A percentile compares a stretch with the other conserved stretches of the same genome.
Conservation (phyloP, 202 grass and related monocot genomes). For the Zoysia matrella region DNA sequence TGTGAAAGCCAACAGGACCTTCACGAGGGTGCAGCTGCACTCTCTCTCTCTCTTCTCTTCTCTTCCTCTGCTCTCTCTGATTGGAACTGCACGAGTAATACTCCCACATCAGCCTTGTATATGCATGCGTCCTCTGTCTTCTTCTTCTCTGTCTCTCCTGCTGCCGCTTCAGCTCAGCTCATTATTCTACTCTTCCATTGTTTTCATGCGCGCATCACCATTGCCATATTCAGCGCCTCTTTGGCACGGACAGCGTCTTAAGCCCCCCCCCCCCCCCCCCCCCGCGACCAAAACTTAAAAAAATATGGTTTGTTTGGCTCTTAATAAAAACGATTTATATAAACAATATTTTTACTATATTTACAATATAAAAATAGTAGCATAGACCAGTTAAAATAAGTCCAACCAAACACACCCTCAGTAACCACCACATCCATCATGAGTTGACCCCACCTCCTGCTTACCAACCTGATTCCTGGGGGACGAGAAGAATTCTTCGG, state of each 20-base stretch:
- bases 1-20: slow-evolving; percentile 68
- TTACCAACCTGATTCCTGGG: background rate
- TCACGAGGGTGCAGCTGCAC: slow-evolving; percentile 54
- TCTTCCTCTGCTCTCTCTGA: background rate
- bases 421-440: slow-evolving; percentile 45
- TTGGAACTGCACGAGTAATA: background rate
- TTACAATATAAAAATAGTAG: too few species aligned
- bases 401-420: background rate
- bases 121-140: slow-evolving; percentile 38
- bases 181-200: slow-evolving; percentile 35
- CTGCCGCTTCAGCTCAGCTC: slow-evolving; percentile 16
- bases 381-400: too few species aligned
- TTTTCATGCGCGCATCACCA: slow-evolving; percentile 25
- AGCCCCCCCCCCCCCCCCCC: too few species aligned
- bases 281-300: too few species aligned
- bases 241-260: too few species aligned
- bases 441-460: slow-evolving; percentile 34
- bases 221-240: slow-evolving; percentile 37
- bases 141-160: slow-evolving; percentile 11
- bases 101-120: slow-evolving; percentile 42
- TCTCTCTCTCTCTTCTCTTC: background rate
- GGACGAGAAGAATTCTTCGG: background rate
- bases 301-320: too few species aligned
- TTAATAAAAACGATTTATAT: too few species aligned
- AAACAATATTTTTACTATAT: too few species aligned